These are phyloP conservation scores for Echium plantagineum DNA, from an alignment of 257 asterid species.

Conservation along the genomic window DNA sequence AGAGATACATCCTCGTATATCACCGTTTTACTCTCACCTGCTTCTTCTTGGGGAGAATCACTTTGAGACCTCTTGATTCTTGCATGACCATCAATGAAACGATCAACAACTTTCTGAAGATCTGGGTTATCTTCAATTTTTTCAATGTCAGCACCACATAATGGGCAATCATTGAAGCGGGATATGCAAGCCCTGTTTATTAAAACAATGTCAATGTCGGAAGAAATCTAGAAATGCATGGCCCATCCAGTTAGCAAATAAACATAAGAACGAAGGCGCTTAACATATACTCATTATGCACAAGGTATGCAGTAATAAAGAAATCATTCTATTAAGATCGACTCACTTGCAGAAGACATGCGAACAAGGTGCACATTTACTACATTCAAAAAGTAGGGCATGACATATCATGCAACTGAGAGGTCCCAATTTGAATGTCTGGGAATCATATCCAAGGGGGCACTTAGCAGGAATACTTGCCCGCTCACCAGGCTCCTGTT, in stretches of 20 bases:
- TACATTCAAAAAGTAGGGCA: slow-evolving; percentile 82
- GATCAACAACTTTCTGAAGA: slow-evolving; percentile 84
- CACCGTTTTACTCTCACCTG: slow-evolving; percentile 45
- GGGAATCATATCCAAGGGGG: slow-evolving; percentile 53
- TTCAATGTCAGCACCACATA: slow-evolving; percentile 95
- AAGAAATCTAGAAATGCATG: background rate
- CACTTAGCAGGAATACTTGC: slow-evolving; percentile 28
- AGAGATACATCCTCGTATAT: slow-evolving; percentile 91
- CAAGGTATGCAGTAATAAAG: background rate
- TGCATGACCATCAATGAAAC: slow-evolving; percentile 96
- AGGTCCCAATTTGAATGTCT: slow-evolving; percentile 89
- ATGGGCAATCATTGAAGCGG: slow-evolving; percentile 83
- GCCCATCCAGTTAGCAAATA: slow-evolving; percentile 1
- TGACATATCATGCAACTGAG: slow-evolving; percentile 89
- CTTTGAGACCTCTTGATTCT: slow-evolving; percentile 82
- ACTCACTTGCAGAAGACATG: slow-evolving; percentile 95
- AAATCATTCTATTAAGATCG: background rate
- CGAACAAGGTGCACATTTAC: slow-evolving; percentile 87
- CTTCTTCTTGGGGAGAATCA: slow-evolving; percentile 35
- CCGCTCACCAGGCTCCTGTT: slow-evolving; percentile 30
- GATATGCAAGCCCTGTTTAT: slow-evolving; percentile 62
- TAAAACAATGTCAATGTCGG: slow-evolving; percentile 1
- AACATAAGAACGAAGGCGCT: background rate
- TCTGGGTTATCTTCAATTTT: slow-evolving; percentile 69
- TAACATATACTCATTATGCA: background rate